Percentiles rank a stretch among this genome's conserved stretches.
Evolutionary conservation across 208 protist genomes (phyloP).

Genomic region (Endotrypanum monterogeii): DNA sequence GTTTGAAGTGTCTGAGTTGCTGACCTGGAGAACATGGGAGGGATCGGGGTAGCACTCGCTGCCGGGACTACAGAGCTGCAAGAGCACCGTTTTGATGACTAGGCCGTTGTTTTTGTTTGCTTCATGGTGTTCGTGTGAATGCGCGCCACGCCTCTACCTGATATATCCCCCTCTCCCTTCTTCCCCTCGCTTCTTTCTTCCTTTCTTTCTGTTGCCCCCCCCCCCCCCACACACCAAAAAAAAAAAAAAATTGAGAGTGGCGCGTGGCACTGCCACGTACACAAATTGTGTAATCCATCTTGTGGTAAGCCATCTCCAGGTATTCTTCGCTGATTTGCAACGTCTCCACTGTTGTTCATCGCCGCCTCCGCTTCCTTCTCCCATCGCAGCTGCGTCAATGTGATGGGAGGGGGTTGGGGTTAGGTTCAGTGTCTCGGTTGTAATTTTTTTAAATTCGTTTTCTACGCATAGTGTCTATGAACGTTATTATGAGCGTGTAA

Average conservation of each 20-base stretch:
- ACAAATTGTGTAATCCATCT: not conserved
- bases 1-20: not conserved
- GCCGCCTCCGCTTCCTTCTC: not conserved
- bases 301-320: not conserved
- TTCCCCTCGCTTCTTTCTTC: too few relatives aligned
- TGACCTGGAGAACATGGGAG: not conserved
- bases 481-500: too few relatives aligned
- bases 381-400: not conserved
- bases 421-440: not conserved
- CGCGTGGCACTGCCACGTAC: not conserved
- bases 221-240: too few relatives aligned
- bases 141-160: too few relatives aligned
- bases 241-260: constrained; percentile 5
- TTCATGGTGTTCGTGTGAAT: not conserved
- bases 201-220: too few relatives aligned
- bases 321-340: not conserved
- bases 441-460: too few relatives aligned
- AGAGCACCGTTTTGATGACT: constrained; percentile 10
- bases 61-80: not conserved
- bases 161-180: too few relatives aligned
- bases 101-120: too few relatives aligned
- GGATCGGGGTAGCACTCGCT: not conserved
- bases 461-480: too few relatives aligned
- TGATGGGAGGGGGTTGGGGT: not conserved
- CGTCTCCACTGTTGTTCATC: not conserved